Evolutionary conservation across 75 land plant species (phyloP), one percentile per base, ranked within the genome.

Genomic region (Selaginella moellendorffii): DNA sequence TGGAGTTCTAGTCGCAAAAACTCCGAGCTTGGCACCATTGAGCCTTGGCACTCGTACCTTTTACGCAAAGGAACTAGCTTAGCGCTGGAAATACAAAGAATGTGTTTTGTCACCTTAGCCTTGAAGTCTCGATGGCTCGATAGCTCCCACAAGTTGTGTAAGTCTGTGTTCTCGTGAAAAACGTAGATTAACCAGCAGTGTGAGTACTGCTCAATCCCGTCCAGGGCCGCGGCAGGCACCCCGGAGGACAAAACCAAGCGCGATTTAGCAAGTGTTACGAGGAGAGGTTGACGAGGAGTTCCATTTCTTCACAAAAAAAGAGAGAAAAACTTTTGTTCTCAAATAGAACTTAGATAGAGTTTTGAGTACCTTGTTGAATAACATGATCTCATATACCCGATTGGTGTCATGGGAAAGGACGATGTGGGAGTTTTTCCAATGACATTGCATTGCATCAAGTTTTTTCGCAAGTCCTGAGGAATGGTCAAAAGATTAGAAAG

Each of bases 131-230:
- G 76, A 65, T 78, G 69, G 24, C 79, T 74, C 63, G 90, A 80
- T 36, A 80, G 59, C 61, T 76, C 82, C 99, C 99, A 95, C 52
- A 95, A 63, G 73, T 83, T 84, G 10, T 82, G 82, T 36, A 95
- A 74, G 69, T 95, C 86, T 5, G 99, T 95, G 61, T 95, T 95
- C 46, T 84, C 72, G 68, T 95, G 99, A 63, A 95, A 95, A 53
- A 95, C 82, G 71, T 84, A 95, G n/a, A 95, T 62, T 56, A 95
- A 68, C 99, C 99, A 95, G 69, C 99, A 95, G 67, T 95, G 97
- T 27, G 99, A 95, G 68, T 86, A 95, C 58, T 76, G 80, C 52
- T 51, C 76, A 58, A 95, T 85, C 22, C 99, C 99, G 62, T 95
- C 97, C 27, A 95, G 77, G 28, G 96, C 79, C 42, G 77, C 83